Conservation (phyloP, 2,329 filamentous ascomycete species). For the Monilinia polystroma region DNA sequence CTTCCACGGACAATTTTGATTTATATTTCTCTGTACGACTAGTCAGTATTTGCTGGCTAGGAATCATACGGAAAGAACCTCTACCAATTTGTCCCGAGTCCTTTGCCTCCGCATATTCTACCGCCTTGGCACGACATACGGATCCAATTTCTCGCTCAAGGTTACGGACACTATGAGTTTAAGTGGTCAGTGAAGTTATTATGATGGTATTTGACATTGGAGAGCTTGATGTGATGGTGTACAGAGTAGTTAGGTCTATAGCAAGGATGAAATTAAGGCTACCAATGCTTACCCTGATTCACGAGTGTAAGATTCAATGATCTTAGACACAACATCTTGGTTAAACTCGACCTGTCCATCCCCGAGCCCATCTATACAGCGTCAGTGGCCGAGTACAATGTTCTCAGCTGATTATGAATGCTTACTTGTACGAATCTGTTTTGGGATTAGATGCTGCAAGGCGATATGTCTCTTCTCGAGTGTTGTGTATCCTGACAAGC, state of each 20-base stretch:
- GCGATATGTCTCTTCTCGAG: slow-evolving; percentile 97
- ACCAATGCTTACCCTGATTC: slow-evolving; percentile 56
- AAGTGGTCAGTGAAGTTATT: slow-evolving; percentile 18
- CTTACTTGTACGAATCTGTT: slow-evolving; percentile 77
- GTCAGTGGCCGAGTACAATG: slow-evolving; percentile 29
- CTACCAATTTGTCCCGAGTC: slow-evolving; percentile 58
- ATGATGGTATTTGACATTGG: neutral
- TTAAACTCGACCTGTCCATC: slow-evolving; percentile 73
- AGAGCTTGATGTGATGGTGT: neutral
- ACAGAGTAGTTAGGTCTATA: neutral
- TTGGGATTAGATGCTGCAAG: slow-evolving; percentile 87
- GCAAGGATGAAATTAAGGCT: neutral
- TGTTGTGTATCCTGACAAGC: slow-evolving; percentile 91
- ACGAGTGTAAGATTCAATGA: slow-evolving; percentile 94
- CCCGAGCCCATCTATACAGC: slow-evolving; percentile 62
- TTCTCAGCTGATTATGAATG: slow-evolving; percentile 21
- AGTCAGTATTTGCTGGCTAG: slow-evolving; percentile 19
- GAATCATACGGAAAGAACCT: slow-evolving; percentile 1
- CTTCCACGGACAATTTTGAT: slow-evolving; percentile 69
- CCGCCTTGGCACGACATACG: slow-evolving; percentile 91
- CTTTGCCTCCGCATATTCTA: slow-evolving; percentile 88
- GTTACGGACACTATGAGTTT: slow-evolving; percentile 72
- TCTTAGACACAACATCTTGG: slow-evolving; percentile 85
- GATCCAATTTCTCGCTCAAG: slow-evolving; percentile 93
- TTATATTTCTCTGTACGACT: slow-evolving; percentile 60